Percentiles rank a stretch among this genome's conserved stretches.
Evolutionary conservation across 2,329 filamentous ascomycete species (phyloP).

Genomic region (Simplicillium sp.): DNA sequence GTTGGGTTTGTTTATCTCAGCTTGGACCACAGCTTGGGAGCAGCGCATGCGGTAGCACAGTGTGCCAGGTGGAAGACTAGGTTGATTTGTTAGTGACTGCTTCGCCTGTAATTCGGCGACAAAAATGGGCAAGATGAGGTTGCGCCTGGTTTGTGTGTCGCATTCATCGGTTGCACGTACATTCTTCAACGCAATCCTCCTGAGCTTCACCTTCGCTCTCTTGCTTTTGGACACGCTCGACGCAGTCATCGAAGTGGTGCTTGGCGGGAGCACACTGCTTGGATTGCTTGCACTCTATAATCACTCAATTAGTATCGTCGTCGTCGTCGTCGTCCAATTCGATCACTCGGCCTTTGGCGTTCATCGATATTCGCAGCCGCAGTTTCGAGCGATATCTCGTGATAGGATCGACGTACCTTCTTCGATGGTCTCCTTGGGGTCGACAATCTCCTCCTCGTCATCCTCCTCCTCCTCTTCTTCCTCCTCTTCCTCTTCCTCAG

Average conservation of each 20-base stretch:
- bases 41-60: slow-evolving; percentile 87
- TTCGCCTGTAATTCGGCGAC: neutral
- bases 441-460: slow-evolving; percentile 75
- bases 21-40: slow-evolving; percentile 87
- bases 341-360: slow-evolving; percentile 4
- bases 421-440: slow-evolving; percentile 80
- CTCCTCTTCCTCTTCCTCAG: slow-evolving; percentile 44
- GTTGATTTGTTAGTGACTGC: slow-evolving; percentile 1
- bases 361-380: no score
- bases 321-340: slow-evolving; percentile 5
- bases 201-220: slow-evolving; percentile 63
- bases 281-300: slow-evolving; percentile 79
- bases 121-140: no score
- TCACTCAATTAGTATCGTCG: slow-evolving; percentile 10
- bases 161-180: slow-evolving; percentile 47
- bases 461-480: slow-evolving; percentile 62
- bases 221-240: slow-evolving; percentile 67
- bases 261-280: slow-evolving; percentile 77
- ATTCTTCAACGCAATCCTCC: slow-evolving; percentile 99
- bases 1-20: slow-evolving; percentile 61
- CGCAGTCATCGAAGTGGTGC: slow-evolving; percentile 98
- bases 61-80: slow-evolving; percentile 98
- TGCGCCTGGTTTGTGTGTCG: neutral
- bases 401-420: slow-evolving; percentile 59
- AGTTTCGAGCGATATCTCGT: slow-evolving; percentile 4